A percentile compares a stretch with the other conserved stretches of the same genome.
Evolutionary conservation across 1,284 basidiomycete genomes (phyloP).

Genomic region (Sporisorium reilianum): DNA sequence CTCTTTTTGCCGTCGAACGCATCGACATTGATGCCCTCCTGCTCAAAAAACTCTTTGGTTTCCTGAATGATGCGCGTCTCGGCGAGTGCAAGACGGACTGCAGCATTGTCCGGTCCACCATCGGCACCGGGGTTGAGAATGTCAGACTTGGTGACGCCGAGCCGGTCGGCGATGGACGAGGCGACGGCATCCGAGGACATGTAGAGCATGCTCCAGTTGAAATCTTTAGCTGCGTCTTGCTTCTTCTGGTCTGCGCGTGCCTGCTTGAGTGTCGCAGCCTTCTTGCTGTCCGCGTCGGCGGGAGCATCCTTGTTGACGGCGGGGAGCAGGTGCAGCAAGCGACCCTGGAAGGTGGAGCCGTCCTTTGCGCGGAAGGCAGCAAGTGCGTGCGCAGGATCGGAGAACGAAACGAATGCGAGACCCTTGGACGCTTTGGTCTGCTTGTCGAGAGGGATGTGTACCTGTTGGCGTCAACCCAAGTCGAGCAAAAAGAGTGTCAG

Average conservation of each 20-base stretch:
- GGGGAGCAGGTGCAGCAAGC: slow-evolving; percentile 88
- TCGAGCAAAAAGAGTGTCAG: slow-evolving; percentile 15
- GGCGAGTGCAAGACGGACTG: slow-evolving; percentile 93
- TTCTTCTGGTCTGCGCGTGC: slow-evolving; percentile 77
- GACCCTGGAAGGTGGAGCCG: slow-evolving; percentile 88
- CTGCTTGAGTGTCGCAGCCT: slow-evolving; percentile 72
- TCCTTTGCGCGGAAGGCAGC: slow-evolving; percentile 84
- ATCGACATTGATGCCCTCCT: slow-evolving; percentile 73
- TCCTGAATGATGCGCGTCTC: slow-evolving; percentile 96
- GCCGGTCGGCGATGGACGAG: slow-evolving; percentile 82
- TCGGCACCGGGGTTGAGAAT: slow-evolving; percentile 76
- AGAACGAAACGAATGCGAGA: slow-evolving; percentile 81
- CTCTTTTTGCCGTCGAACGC: slow-evolving; percentile 63
- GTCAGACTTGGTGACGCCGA: slow-evolving; percentile 85
- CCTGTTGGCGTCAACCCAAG: slow-evolving; percentile 71
- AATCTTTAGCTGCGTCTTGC: slow-evolving; percentile 81
- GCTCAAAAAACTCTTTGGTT: slow-evolving; percentile 83
- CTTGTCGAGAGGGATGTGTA: slow-evolving; percentile 84
- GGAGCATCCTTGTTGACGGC: slow-evolving; percentile 75
- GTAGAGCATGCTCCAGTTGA: slow-evolving; percentile 96
- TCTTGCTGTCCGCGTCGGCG: slow-evolving; percentile 30
- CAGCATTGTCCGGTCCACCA: slow-evolving; percentile 69
- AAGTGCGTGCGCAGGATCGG: slow-evolving; percentile 77
- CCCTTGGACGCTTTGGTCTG: slow-evolving; percentile 79
- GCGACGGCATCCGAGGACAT: slow-evolving; percentile 96